A percentile compares a stretch with the other conserved stretches of the same genome.
Evolutionary conservation across 1,284 basidiomycete genomes (phyloP).

Genomic region (Leccinum griseonigrum): DNA sequence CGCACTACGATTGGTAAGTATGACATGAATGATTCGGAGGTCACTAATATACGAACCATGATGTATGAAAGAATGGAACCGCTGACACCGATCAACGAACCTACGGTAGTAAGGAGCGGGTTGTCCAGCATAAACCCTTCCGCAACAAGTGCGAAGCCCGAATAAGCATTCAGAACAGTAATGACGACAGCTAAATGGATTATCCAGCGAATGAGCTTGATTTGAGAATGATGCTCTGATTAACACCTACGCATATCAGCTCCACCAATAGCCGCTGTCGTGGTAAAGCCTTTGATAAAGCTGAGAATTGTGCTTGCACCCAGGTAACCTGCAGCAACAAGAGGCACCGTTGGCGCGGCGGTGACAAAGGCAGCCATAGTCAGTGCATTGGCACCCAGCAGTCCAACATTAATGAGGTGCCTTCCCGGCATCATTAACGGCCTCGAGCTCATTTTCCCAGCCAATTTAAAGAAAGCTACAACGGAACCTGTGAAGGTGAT

Average conservation of each 20-base stretch:
- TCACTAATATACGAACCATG: constrained; percentile 55
- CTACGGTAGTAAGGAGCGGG: constrained; percentile 75
- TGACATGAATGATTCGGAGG: background rate
- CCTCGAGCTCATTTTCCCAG: constrained; percentile 72
- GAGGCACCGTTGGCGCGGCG: constrained; percentile 64
- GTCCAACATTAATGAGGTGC: constrained; percentile 68
- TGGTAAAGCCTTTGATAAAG: constrained; percentile 81
- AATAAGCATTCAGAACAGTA: constrained; percentile 85
- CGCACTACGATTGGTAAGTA: constrained; percentile 53
- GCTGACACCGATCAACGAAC: constrained; percentile 81
- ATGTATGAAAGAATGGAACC: constrained; percentile 89
- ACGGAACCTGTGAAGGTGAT: constrained; percentile 82
- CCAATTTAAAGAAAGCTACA: constrained; percentile 85
- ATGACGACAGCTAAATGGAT: constrained; percentile 70
- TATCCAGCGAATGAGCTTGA: background rate
- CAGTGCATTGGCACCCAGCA: constrained; percentile 65
- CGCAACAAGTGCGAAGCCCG: constrained; percentile 89
- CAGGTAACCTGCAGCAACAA: constrained; percentile 74
- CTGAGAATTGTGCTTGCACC: constrained; percentile 70
- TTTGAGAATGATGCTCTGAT: background rate
- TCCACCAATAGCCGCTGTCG: constrained; percentile 82
- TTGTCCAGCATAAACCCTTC: constrained; percentile 91
- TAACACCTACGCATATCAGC: constrained; percentile 82
- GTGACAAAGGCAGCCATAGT: constrained; percentile 76
- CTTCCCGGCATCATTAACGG: constrained; percentile 71